Base-by-base conservation (phyloP, 176 grass and related monocot genomes). In the Oryza meyeriana region DNA sequence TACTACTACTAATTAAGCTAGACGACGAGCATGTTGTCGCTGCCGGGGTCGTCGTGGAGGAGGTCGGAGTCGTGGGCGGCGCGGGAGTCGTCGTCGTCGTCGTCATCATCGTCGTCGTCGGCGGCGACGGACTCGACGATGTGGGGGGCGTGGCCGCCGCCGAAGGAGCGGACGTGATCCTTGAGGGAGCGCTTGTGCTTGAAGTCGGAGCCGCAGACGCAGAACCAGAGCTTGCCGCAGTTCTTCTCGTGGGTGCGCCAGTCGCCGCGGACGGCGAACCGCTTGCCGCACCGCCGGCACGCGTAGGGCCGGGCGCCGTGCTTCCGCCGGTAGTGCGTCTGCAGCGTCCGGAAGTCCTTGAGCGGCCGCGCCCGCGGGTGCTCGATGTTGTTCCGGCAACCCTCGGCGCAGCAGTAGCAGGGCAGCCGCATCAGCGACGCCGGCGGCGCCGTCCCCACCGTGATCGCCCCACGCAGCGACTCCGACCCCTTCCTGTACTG, bases 231-330 rank as follows among this genome's bases (percentile, higher is more conserved):
- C 64, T 81, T 91, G 35, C 94, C 94, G 38, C 94, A 97, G 81
- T 97, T 97, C 87, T 97, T 97, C 87, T 97, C 85, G 75, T 97
- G 94, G 4, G 94, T 97, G 70, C 87, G 87, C 94, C 94, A 97
- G 86, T 97, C 94, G 5, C 94, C 94, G 29, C 95, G 90, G 61
- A 98, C 95, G 4, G 95, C 92, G 64, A 98, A 98, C 3, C 80
- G 30, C 78, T 98, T 98, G 5, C 90, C 86, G 75, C 95, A 98
- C 11, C 90, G 83, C 2, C 90, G 81, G 87, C 95, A 98, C 39
- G 86, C 84, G 84, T 94, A 98, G 0, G 90, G 89, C 0, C 92
- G 66, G 26, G 88, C 90, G 4, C 94, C 91, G 86, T 97, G 94
- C 87, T 97, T 97, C 0, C 91, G 89, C 0, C 81, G 84, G 87